phyloP scores from a whole-genome alignment of 2,329 filamentous ascomycete species.

The Botrytis squamosa region DNA sequence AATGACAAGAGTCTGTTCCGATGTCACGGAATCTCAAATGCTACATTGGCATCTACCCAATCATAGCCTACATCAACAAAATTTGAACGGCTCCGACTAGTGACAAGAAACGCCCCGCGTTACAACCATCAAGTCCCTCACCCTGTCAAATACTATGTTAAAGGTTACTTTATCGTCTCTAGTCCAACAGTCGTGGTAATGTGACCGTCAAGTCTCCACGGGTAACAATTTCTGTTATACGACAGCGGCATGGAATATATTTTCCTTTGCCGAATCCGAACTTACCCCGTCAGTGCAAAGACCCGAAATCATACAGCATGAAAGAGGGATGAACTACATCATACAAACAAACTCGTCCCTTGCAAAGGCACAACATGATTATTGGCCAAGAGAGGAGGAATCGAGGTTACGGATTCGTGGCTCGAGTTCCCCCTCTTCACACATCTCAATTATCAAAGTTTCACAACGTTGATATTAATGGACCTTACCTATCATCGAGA shows the following conservation, averaged over 20 bases:
- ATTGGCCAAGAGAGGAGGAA: conserved; percentile 7
- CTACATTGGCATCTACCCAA: not conserved
- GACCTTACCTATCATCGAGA: conserved; percentile 20
- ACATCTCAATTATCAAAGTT: conserved; percentile 4
- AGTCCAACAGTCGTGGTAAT: not conserved
- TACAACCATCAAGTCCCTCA: not conserved
- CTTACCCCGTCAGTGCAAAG: not conserved
- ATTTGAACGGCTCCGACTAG: not conserved
- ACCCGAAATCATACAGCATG: conserved; percentile 19
- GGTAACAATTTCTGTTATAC: conserved; percentile 6
- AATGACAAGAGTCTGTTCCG: not conserved
- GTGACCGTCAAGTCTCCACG: conserved; percentile 16
- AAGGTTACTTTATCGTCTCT: conserved; percentile 6
- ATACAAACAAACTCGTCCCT: conserved; percentile 13
- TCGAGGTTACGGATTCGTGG: conserved; percentile 1
- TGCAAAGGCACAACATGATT: conserved; percentile 10
- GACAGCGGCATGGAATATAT: conserved; percentile 9
- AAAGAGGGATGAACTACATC: conserved; percentile 9
- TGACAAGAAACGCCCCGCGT: conserved; percentile 12
- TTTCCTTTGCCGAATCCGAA: conserved; percentile 18
- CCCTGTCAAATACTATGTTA: conserved; percentile 2
- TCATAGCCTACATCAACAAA: not conserved
- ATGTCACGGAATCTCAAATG: conserved; percentile 1
- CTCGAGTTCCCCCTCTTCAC: not conserved
- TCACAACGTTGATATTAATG: not conserved